A percentile compares a stretch with the other conserved stretches of the same genome.
Evolutionary conservation across 768 basidiomycete species (phyloP).

Genomic region (Mrakia gelida): DNA sequence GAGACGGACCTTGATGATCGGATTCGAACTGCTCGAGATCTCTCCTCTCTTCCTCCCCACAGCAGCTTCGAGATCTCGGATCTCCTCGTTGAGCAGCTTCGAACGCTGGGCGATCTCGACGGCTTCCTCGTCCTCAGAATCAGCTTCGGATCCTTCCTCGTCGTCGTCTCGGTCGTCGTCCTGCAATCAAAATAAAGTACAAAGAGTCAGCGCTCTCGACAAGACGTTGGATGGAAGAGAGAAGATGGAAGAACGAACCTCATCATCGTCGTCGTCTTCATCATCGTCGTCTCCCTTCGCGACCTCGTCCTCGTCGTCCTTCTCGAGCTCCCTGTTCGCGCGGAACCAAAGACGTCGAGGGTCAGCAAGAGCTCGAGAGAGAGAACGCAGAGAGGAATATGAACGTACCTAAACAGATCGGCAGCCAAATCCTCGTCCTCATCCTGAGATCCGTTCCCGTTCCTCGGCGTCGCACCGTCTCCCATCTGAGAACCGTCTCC

Average conservation of each 20-base stretch:
- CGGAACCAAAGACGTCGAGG: not conserved
- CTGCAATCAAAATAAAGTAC: not conserved
- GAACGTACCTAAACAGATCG: conserved; percentile 13
- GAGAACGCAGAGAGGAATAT: not conserved
- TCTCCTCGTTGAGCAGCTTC: conserved; percentile 80
- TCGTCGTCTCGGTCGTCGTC: conserved; percentile 52
- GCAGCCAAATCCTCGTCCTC: conserved; percentile 44
- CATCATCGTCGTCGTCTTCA: conserved; percentile 57
- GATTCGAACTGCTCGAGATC: conserved; percentile 76
- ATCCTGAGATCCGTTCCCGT: conserved; percentile 51
- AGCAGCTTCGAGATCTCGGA: conserved; percentile 79
- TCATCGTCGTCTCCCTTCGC: conserved; percentile 60
- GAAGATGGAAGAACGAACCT: conserved; percentile 42
- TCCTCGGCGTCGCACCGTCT: conserved; percentile 19
- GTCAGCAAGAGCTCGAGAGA: not conserved
- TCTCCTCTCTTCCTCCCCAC: conserved; percentile 79
- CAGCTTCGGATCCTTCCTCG: conserved; percentile 66
- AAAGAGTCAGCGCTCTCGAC: not conserved
- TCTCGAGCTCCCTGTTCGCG: conserved; percentile 25
- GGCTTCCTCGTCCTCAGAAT: conserved; percentile 50
- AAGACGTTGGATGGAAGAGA: not conserved
- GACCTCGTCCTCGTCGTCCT: conserved; percentile 53
- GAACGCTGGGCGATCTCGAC: conserved; percentile 46
- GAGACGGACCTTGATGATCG: conserved; percentile 67
- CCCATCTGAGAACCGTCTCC: conserved; percentile 26